These are phyloP conservation scores for Colletotrichum simmondsii DNA, from an alignment of 2,329 filamentous ascomycete species.

Conservation along the genomic window DNA sequence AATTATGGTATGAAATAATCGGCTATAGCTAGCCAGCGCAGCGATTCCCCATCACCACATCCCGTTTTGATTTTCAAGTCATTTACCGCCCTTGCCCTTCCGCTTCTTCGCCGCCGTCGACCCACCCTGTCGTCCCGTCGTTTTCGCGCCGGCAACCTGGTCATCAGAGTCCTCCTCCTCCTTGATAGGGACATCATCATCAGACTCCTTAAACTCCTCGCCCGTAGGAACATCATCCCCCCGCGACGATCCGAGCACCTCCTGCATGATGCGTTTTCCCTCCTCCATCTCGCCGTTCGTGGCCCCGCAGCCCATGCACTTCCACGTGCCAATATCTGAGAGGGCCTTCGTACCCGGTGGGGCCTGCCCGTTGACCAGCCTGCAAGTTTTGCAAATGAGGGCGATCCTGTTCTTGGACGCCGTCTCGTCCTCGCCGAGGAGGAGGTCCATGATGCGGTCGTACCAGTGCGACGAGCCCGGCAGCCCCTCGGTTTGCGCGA, in stretches of 20 bases:
- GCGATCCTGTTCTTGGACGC: slow-evolving; percentile 90
- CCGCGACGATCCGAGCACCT: slow-evolving; percentile 58
- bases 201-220: slow-evolving; percentile 35
- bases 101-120: slow-evolving; percentile 30
- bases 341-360: slow-evolving; percentile 84
- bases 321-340: slow-evolving; percentile 87
- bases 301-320: slow-evolving; percentile 84
- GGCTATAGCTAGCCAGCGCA: slow-evolving; percentile 12
- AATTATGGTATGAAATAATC: slow-evolving; percentile 14
- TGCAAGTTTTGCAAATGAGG: slow-evolving; percentile 84
- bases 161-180: slow-evolving; percentile 18
- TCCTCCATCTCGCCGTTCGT: slow-evolving; percentile 87
- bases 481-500: slow-evolving; percentile 20
- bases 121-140: slow-evolving; percentile 30
- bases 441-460: slow-evolving; percentile 89
- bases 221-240: slow-evolving; percentile 25
- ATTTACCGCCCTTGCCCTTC: slow-evolving; percentile 33
- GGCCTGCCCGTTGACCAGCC: slow-evolving; percentile 94
- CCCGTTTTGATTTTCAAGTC: background rate
- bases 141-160: slow-evolving; percentile 7
- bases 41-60: background rate
- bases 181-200: slow-evolving; percentile 15
- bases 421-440: slow-evolving; percentile 95
- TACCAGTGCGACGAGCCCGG: slow-evolving; percentile 77
- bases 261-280: slow-evolving; percentile 76